Evolutionary conservation across 805 yeast species (phyloP), one percentile per base, ranked within the genome.

Genomic region (Limtongia smithiae): DNA sequence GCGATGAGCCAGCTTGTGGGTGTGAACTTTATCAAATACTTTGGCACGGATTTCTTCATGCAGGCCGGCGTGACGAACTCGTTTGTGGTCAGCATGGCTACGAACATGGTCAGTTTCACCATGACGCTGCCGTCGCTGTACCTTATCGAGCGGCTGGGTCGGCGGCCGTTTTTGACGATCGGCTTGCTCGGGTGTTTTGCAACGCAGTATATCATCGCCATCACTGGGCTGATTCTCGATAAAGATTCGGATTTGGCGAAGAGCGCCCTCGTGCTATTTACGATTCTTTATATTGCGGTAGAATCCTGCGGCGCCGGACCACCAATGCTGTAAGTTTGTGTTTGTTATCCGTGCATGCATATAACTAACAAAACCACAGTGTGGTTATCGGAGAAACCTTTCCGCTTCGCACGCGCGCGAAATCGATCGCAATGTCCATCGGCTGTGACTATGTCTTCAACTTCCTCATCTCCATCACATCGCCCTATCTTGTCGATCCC

Each of bases 1-100:
- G 83, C 86, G n/a, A 72, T 86, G 64, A 96, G 89, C 68, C 97
- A 90, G 70, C 80, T 87, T 61, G 80, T 94, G 7, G 97, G 97
- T 44, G 83, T 89, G 54, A 88, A 88, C 70, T 88, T 89, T 62
- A 84, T 89, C 51, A 86, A 89, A 63, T 90, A 89, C 70, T 90
- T 83, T 66, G 93, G 95, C 39, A 89, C 91, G 18, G 77, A 83
- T 59, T 87, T 88, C 67, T 87, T 90, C 66, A 76, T 45, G 73
- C 69, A 51, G 75, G 88, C 2, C 93, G 95, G 36, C 63, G 65
- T 75, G 48, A 62, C 75, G 48, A 75, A 79, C 61, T 83, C 83
- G 46, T 89, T 85, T 66, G 63, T 85, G 44, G 80, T 85, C 62
- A 83, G 93, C 6, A 77, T 88, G 46, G 69, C 85, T 38, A 85